phyloP scores from a whole-genome alignment of 345 rosid species.

The Mercurialis annua region DNA sequence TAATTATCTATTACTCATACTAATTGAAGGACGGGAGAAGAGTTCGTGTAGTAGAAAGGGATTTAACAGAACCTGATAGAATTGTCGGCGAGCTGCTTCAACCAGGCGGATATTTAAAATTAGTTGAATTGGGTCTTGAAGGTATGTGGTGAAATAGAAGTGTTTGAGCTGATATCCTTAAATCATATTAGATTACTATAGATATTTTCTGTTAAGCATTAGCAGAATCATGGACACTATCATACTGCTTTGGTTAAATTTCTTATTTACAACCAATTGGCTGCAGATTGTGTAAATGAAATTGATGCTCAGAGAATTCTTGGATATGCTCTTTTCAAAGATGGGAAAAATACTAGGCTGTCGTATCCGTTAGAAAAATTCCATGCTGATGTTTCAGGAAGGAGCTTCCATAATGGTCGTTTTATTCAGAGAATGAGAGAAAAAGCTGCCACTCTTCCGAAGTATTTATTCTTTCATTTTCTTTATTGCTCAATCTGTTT shows the following conservation, averaged over 20 bases:
- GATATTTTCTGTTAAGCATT: not conserved
- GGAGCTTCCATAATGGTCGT: constrained; percentile 24
- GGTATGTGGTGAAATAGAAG: constrained; percentile 6
- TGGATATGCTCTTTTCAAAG: constrained; percentile 23
- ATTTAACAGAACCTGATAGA: constrained; percentile 21
- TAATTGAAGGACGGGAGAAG: constrained; percentile 19
- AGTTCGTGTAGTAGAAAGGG: constrained; percentile 24
- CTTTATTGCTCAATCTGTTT: not conserved
- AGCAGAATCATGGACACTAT: not conserved
- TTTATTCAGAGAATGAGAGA: constrained; percentile 24
- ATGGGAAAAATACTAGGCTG: constrained; percentile 18
- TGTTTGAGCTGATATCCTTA: not conserved
- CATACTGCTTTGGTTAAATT: not conserved
- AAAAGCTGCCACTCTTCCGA: constrained; percentile 19
- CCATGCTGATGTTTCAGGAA: constrained; percentile 21
- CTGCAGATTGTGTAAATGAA: constrained; percentile 23
- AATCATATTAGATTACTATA: not conserved
- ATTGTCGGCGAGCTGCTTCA: constrained; percentile 23
- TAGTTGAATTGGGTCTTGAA: constrained; percentile 23
- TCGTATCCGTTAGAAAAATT: constrained; percentile 21
- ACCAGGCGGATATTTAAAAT: constrained; percentile 21
- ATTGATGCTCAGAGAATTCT: constrained; percentile 23
- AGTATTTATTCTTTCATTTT: constrained; percentile 6
- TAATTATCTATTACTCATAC: not conserved
- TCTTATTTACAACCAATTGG: no score